Conservation (phyloP, 1,139 yeast species). For the Pneumocystis wakefieldiae region DNA sequence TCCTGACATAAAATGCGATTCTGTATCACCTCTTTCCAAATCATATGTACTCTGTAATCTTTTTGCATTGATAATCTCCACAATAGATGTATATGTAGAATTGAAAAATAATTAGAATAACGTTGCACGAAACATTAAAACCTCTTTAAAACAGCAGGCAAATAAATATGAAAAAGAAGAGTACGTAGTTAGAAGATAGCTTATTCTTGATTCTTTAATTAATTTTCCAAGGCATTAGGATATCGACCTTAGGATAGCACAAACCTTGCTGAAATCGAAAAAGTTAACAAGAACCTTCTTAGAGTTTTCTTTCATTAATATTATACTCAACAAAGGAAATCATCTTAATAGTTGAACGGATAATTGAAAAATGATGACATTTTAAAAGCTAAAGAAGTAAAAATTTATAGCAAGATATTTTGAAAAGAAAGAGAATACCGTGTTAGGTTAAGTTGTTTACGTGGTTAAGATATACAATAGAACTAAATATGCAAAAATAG, state of each 20-base stretch:
- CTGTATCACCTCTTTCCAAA: background rate
- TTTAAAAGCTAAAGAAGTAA: background rate
- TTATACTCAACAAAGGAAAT: background rate
- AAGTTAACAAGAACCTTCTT: background rate
- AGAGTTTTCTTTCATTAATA: background rate
- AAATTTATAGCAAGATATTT: background rate
- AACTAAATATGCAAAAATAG: background rate
- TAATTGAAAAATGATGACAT: background rate
- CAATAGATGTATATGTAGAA: background rate
- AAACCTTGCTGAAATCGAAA: background rate
- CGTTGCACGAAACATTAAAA: background rate
- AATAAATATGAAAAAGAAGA: background rate
- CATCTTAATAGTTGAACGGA: background rate
- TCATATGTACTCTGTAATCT: background rate
- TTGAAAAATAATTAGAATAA: background rate
- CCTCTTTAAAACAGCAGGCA: background rate
- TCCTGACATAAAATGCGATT: background rate
- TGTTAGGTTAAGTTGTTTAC: background rate
- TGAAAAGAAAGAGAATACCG: background rate
- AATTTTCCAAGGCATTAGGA: background rate
- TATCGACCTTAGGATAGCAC: background rate
- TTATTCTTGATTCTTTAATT: background rate
- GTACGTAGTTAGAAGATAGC: background rate
- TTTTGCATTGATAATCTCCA: background rate
- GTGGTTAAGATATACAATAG: background rate